Evolutionary conservation across 2,329 filamentous ascomycete genomes (phyloP), one percentile per base, ranked within the genome.

Genomic region (Venturia aucupariae): DNA sequence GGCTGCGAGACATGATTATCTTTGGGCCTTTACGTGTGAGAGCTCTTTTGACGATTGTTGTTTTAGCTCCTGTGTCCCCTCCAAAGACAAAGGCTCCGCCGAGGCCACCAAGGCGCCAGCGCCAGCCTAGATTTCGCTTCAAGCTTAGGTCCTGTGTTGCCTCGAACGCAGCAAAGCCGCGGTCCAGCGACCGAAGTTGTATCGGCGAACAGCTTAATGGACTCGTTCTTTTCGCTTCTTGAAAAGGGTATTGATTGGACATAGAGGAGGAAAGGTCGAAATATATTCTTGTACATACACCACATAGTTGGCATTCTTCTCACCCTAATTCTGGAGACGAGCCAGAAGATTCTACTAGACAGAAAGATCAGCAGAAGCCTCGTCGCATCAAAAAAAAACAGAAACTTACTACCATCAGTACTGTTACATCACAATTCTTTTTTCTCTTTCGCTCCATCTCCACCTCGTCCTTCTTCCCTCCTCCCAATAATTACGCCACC

Each of bases 401-500:
- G 22, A 51, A 4, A n/a, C 46, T 27, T 51, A 51, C 22, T 51
- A 51, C 46, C 22, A 15, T 3, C 1, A 5, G 46, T 5, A 0
- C 10, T 3, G 6, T 15, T 22, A 22, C 6, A 60, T 60, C 59
- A 60, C 35, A 27, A 68, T 62, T 39, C 63, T 54, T n/a, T 70
- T 60, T 65, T 13, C 63, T 68, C 27, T 63, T 41, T 27, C 5
- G 11, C 69, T 35, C 75, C 71, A 66, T 72, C 72, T 24, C 68
- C 71, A 1, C 73, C 75, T n/a, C n/a, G n/a, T n/a, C n/a, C n/a
- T 63, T 86, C 86, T 65, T 89, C 86, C 69, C 90, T 84, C 64
- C 84, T 80, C 2, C 90, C 89, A 67, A 92, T 88, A 66, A 93
- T 86, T 54, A 93, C 88, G 68, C 90, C 92, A 2, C 90, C 90